Evolutionary conservation across 805 yeast species (phyloP), one percentile per base, ranked within the genome.

Genomic region (Hanseniaspora nectarophila): DNA sequence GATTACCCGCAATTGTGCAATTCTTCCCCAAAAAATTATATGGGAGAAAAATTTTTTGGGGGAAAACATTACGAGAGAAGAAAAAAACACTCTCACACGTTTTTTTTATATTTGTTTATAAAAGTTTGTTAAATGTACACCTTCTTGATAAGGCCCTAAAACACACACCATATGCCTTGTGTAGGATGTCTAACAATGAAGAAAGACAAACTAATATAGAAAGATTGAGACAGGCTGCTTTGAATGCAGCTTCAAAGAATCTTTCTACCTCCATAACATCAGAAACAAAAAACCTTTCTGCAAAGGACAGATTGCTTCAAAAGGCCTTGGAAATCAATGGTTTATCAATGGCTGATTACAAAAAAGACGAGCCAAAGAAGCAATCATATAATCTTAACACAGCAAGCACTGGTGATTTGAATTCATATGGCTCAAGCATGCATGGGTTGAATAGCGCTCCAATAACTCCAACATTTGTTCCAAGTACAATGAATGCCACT

Each of bases 211-310:
- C 28, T 16, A 43, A 31, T 13, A 39, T 40, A 16, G 52, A 39
- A 6, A 32, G 42, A 8, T 37, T 50, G 10, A 43, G 40, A 37
- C 43, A 75, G 45, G 78, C 85, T 1, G 80, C 88, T 62, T 89
- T 88, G 66, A 75, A 87, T 40, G 78, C 78, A 31, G 76, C 81
- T 2, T 37, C 42, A 12, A 46, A 38, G 20, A 46, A 46, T n/a
- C 33, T 29, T 16, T 42, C 45, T 16, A 26, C 45, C 9, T 42
- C 45, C n/a, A 28, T 42, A 16, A 15, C 45, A 26, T 26, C 45
- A 29, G 45, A 42, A 42, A 42, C 20, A 9, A 42, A 42, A 13
- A 42, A 18, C 26, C 34, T 42, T 10, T 38, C 51, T 7, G 44
- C 51, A 20, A 46, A 40, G 26, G 42, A 46, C 15, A 28, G 42